These are phyloP conservation scores for Naegleria gruberi DNA, from an alignment of 208 protist species.

Conservation along the genomic window DNA sequence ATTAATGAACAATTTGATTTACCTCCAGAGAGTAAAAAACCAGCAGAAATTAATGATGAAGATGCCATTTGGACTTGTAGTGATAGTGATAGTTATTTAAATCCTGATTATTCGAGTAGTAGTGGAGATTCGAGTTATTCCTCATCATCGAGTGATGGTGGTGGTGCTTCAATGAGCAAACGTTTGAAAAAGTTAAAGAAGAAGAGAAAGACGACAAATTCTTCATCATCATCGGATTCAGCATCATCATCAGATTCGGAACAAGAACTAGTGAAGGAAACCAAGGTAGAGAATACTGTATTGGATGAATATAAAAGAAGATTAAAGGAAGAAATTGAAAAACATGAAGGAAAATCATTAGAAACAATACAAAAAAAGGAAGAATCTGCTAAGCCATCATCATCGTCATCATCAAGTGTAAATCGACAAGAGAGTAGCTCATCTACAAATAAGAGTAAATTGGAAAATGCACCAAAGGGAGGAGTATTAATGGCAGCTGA, in stretches of 20 bases:
- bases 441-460: too few species aligned
- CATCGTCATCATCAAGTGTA: neutral
- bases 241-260: neutral
- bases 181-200: neutral
- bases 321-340: neutral
- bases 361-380: neutral
- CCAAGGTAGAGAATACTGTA: neutral
- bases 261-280: neutral
- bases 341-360: neutral
- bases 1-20: neutral
- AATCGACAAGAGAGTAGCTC: neutral
- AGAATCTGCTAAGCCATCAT: neutral
- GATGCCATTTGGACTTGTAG: neutral
- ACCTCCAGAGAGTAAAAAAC: neutral
- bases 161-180: neutral
- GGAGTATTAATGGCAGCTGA: neutral
- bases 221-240: neutral
- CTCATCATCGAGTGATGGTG: neutral
- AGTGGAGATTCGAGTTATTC: neutral
- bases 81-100: neutral
- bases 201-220: neutral
- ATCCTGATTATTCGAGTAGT: neutral
- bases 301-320: neutral
- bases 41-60: neutral
- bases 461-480: neutral